These are phyloP conservation scores for Kuraishia molischiana DNA, from an alignment of 805 yeast species.

Conservation along the genomic window DNA sequence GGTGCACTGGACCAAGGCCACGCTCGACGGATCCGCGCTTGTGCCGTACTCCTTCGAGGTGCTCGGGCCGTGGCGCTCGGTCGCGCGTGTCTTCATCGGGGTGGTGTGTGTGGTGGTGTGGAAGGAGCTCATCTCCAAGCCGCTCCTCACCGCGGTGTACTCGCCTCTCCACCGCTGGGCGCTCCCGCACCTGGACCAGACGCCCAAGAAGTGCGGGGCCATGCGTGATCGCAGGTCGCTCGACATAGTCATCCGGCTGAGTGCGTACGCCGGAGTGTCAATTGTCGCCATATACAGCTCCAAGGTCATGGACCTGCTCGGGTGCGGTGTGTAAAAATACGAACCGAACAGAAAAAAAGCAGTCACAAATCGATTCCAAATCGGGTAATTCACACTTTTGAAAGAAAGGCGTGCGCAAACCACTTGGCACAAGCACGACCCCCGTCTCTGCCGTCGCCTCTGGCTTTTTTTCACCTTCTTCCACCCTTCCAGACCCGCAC, in stretches of 20 bases:
- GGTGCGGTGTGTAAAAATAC: not conserved
- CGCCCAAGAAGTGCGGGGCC: constrained; percentile 33
- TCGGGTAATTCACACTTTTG: not conserved
- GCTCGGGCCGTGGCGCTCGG: constrained; percentile 30
- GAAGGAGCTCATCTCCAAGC: constrained; percentile 60
- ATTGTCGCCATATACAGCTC: constrained; percentile 39
- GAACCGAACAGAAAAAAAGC: not conserved
- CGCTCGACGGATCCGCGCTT: not conserved
- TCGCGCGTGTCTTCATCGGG: constrained; percentile 51
- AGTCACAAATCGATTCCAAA: not conserved
- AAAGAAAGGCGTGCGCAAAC: not conserved
- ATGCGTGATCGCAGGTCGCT: constrained; percentile 58
- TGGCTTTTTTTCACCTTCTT: too few relatives aligned
- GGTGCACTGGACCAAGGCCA: constrained; percentile 34
- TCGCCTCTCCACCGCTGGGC: not conserved
- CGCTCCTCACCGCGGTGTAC: constrained; percentile 42
- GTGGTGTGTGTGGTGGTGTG: constrained; percentile 53
- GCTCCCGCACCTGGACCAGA: constrained; percentile 17
- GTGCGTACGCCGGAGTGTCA: constrained; percentile 79
- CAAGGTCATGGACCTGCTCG: constrained; percentile 3
- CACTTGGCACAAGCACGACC: not conserved
- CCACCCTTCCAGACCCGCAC: too few relatives aligned
- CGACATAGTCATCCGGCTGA: constrained; percentile 65
- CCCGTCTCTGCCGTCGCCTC: not conserved
- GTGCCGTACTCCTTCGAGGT: constrained; percentile 22